Evolutionary conservation across 1,284 basidiomycete species (phyloP).

Genomic region (Trichosporon asahii): DNA sequence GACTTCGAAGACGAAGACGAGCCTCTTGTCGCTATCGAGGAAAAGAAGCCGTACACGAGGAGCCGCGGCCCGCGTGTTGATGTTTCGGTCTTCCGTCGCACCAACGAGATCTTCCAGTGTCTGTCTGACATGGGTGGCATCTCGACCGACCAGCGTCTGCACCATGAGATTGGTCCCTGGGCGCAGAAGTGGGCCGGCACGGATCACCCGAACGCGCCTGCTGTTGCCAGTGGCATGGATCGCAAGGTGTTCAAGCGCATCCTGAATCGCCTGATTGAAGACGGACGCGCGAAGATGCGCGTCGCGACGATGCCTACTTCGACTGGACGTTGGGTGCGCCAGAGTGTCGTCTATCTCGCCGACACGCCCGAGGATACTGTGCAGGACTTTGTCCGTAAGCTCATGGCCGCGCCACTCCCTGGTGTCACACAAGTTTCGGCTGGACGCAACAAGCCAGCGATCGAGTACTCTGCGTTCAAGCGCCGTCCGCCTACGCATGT

Average conservation of each 20-base stretch:
- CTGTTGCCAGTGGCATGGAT: constrained; percentile 37
- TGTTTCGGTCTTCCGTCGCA: constrained; percentile 30
- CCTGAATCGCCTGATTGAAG: constrained; percentile 26
- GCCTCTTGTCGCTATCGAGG: constrained; percentile 9
- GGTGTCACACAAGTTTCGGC: neutral
- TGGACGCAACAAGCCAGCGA: constrained; percentile 11
- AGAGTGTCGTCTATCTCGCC: constrained; percentile 27
- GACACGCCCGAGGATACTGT: constrained; percentile 26
- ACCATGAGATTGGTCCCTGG: constrained; percentile 35
- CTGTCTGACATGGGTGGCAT: constrained; percentile 36
- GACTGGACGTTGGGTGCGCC: constrained; percentile 37
- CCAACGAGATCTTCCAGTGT: constrained; percentile 37
- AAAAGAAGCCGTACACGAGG: neutral
- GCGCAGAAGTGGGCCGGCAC: constrained; percentile 37
- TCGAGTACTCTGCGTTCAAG: constrained; percentile 24
- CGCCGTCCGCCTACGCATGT: constrained; percentile 5
- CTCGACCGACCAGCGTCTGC: constrained; percentile 28
- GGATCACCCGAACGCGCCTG: constrained; percentile 37
- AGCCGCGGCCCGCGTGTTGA: constrained; percentile 27
- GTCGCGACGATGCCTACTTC: constrained; percentile 34
- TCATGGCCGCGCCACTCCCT: constrained; percentile 13
- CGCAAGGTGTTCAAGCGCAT: constrained; percentile 31
- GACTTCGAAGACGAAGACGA: neutral
- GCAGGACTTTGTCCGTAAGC: constrained; percentile 31
- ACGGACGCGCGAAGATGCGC: constrained; percentile 35